Evolutionary conservation across 2,329 filamentous ascomycete genomes (phyloP), one percentile per base, ranked within the genome.

Genomic region (Fusarium tupiense): DNA sequence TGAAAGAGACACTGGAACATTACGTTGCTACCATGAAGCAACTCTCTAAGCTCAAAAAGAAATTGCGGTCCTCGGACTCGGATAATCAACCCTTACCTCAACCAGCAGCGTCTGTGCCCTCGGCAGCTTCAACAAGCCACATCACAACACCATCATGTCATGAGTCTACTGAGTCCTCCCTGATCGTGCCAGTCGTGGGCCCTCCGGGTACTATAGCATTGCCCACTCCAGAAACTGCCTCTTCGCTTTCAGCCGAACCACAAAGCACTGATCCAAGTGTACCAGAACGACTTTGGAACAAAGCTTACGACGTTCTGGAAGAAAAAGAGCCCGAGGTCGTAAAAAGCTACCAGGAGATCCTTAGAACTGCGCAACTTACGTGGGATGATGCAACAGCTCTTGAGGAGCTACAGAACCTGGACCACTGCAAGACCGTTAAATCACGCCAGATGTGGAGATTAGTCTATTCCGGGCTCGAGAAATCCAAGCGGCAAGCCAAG

Each of bases 111-210:
- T n/a, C n/a, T n/a, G n/a, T 14, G 2, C 31, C 49, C 5, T 3
- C 16, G 24, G 1, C 31, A 52, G 17, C 16, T 3, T 24, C 31
- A 0, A 20, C 31, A 6, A 52, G 31, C 17, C 31, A 52, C 11
- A 24, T 33, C 22, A 9, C 47, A 8, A 13, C 16, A 10, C 6
- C 22, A 8, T 24, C 47, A 33, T 10, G 8, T 0, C 22, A 24
- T 24, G 11, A 50, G 1, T 9, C 22, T 6, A 50, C 22, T 4
- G 16, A 1, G 1, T 10, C 29, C 14, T 50, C 4, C 19, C 7
- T 24, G 22, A 19, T 5, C 0, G 11, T 24, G 0, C 16, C 29
- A 19, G 1, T n/a, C 0, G 3, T 9, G 5, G 2, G 22, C 5
- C n/a, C 29, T 9, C 3, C 47, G 0, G 0, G 11, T n/a, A 13